These are phyloP conservation scores for Tetracladium setigerum DNA, from an alignment of 495 filamentous ascomycete genomes.

Conservation along the genomic window DNA sequence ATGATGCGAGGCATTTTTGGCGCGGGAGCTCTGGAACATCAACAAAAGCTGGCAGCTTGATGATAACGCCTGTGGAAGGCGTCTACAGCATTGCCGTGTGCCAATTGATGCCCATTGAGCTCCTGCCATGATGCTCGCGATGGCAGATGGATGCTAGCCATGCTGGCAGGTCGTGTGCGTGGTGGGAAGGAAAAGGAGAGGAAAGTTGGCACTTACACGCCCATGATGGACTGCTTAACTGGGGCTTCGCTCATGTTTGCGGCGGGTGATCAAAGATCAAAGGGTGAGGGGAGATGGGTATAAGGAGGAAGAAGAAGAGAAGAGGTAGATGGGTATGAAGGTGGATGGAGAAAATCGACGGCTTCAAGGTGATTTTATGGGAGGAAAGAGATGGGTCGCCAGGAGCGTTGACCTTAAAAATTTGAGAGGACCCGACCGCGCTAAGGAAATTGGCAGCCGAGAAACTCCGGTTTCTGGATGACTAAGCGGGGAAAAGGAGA, in stretches of 20 bases:
- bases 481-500: too few species aligned
- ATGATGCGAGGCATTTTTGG: conserved; percentile 18
- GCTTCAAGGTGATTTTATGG: too few species aligned
- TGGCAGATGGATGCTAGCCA: conserved; percentile 8
- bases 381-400: too few species aligned
- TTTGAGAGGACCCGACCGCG: too few species aligned
- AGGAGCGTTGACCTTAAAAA: too few species aligned
- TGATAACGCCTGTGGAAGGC: conserved; percentile 7
- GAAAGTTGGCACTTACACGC: conserved; percentile 63
- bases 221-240: conserved; percentile 74
- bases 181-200: conserved; percentile 4
- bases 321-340: conserved; percentile 15
- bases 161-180: conserved; percentile 1
- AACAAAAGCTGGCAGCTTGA: conserved; percentile 9
- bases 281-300: conserved; percentile 27
- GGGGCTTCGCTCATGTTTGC: conserved; percentile 37
- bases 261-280: conserved; percentile 28
- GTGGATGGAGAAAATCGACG: conserved; percentile 4
- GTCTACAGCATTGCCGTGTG: conserved; percentile 8
- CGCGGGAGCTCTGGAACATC: conserved; percentile 21
- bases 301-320: conserved; percentile 11
- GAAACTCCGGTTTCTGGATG: too few species aligned
- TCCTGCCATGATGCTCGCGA: conserved; percentile 4
- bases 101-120: conserved; percentile 18
- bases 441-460: too few species aligned